Base-by-base conservation (phyloP, 2,329 filamentous ascomycete genomes). In the Lecanosticta acicola region DNA sequence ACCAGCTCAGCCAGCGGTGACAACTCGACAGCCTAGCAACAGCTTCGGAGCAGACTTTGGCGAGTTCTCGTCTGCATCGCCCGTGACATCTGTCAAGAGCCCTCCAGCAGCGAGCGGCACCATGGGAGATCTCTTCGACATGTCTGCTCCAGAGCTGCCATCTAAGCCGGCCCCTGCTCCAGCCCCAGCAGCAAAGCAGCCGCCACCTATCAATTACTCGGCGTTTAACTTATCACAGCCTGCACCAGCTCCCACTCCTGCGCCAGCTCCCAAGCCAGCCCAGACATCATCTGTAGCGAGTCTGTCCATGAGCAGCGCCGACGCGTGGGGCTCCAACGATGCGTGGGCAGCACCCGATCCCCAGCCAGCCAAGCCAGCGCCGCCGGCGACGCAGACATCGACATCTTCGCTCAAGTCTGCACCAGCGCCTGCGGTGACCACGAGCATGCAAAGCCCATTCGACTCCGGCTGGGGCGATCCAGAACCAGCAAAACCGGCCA, bases 251-350 rank as follows among this genome's bases (percentile, higher is more conserved):
- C 61, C 76, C 64, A 63, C 68, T 60, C 55, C 73, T 1, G 59
- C 70, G 0, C 56, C 62, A 24, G 48, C 59, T 13, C 51, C 60
- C 3, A 61, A 61, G 43, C 57, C 66, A 8, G 52, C 65, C 49
- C 66, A 34, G 54, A 66, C 3, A 56, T 58, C 52, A 38, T 60
- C 64, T 3, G 48, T 44, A 3, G n/a, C 46, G 19, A 61, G 67
- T 42, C 68, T 71, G 41, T 66, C 68, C 9, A 68, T 76, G 34
- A 71, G 70, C 17, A 72, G 70, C 52, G 73, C 85, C 47, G 87
- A 94, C 61, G 83, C 90, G 0, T 96, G 89, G 88, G 89, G 88
- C 37, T 78, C 74, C 9, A 80, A 78, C 48, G 87, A 91, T 66
- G 90, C 87, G 2, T 98, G 93, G 93, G 78, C 76, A 0, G 81